Conservation (phyloP, 164 flowering plant genomes). For the Sextonia rubra region DNA sequence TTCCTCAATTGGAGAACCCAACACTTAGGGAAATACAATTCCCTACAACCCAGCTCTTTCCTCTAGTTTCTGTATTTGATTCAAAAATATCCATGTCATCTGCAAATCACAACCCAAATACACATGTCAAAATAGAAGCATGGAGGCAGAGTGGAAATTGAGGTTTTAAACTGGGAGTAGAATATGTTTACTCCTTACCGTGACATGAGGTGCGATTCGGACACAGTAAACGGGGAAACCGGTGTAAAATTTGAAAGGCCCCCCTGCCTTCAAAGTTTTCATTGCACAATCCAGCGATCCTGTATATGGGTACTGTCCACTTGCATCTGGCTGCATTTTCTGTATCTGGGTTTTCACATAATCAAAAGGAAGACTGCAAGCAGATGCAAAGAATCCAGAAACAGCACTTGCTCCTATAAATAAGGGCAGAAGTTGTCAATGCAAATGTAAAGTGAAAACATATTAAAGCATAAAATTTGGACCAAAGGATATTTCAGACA, state of each 20-base stretch:
- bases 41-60: slow-evolving; percentile 50
- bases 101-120: slow-evolving; percentile 32
- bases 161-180: not conserved
- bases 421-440: not conserved
- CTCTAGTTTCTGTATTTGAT: slow-evolving; percentile 83
- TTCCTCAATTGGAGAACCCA: slow-evolving; percentile 1
- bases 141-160: not conserved
- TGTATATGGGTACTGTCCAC: slow-evolving; percentile 75
- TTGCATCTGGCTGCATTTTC: slow-evolving; percentile 96
- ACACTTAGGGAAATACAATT: not conserved
- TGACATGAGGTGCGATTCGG: slow-evolving; percentile 94
- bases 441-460: not conserved
- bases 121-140: not conserved
- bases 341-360: slow-evolving; percentile 93
- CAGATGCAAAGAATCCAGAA: slow-evolving; percentile 91
- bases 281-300: slow-evolving; percentile 85
- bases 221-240: slow-evolving; percentile 95
- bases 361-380: slow-evolving; percentile 94
- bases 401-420: slow-evolving; percentile 79
- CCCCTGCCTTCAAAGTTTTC: slow-evolving; percentile 87
- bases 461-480: too few species aligned
- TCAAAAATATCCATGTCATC: slow-evolving; percentile 98
- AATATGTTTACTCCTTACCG: slow-evolving; percentile 39
- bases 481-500: too few species aligned
- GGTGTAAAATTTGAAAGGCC: slow-evolving; percentile 85